These are phyloP conservation scores for Kingdonia uniflora DNA, from an alignment of 164 flowering plant species.

Conservation along the genomic window DNA sequence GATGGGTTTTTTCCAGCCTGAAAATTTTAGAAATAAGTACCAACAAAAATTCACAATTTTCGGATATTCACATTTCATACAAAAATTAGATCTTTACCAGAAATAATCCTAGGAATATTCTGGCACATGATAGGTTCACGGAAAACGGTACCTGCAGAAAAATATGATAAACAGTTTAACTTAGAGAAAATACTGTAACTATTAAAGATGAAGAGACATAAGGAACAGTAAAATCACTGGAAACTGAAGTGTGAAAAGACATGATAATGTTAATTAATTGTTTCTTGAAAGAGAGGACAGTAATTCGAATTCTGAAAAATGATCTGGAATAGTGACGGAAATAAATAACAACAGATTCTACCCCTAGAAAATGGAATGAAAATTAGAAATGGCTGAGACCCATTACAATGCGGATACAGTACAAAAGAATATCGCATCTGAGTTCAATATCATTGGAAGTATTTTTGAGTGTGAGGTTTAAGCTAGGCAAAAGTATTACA, in stretches of 20 bases:
- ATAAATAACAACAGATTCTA: too few species aligned
- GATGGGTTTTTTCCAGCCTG: constrained; percentile 95
- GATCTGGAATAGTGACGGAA: too few species aligned
- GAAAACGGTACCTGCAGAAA: constrained; percentile 77
- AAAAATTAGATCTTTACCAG: constrained; percentile 36
- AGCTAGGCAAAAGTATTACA: constrained; percentile 10
- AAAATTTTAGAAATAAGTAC: constrained; percentile 7
- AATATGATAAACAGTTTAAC: not conserved
- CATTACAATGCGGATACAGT: too few species aligned
- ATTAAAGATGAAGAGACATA: too few species aligned
- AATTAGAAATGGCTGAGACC: too few species aligned
- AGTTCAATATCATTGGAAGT: not conserved
- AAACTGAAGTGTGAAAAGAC: too few species aligned
- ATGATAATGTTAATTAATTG: too few species aligned
- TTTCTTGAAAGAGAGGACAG: too few species aligned
- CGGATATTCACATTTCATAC: not conserved
- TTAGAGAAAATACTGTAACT: not conserved
- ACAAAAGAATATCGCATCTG: not conserved
- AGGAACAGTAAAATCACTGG: too few species aligned
- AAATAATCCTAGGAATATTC: constrained; percentile 80
- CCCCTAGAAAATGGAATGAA: too few species aligned
- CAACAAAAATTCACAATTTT: not conserved
- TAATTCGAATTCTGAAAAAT: too few species aligned
- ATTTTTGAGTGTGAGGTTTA: too few species aligned
- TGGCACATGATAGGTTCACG: constrained; percentile 90